Evolutionary conservation across 1,284 basidiomycete genomes (phyloP).

Genomic region (Butyriboletus regius): DNA sequence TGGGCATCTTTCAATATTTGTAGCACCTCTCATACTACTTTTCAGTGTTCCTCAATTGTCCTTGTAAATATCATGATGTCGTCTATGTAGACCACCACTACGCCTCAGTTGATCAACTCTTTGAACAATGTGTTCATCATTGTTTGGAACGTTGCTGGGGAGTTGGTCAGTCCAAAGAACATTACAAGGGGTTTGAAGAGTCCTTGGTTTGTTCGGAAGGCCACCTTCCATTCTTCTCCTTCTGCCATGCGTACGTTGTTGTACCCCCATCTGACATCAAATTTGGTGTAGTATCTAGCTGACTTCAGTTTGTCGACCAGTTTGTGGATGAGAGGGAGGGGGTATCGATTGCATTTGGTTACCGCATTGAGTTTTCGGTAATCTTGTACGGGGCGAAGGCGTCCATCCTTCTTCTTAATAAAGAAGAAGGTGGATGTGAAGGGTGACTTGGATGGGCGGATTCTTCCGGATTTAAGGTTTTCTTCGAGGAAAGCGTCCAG

Average conservation of each 20-base stretch:
- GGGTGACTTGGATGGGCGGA: no score
- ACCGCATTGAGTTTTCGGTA: neutral
- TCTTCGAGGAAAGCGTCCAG: no score
- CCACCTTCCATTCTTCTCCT: slow-evolving; percentile 1
- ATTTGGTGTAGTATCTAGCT: neutral
- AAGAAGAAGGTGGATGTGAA: no score
- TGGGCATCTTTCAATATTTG: fast-evolving
- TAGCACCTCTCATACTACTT: no score
- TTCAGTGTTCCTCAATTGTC: no score
- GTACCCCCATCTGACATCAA: neutral
- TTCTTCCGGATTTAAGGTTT: fast-evolving
- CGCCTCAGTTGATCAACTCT: neutral
- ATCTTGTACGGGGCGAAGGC: no score
- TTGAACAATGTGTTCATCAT: neutral
- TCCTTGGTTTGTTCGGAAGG: neutral
- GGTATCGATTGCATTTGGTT: neutral
- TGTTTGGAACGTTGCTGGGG: neutral
- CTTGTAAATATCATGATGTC: no score
- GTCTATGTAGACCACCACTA: neutral
- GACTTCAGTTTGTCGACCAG: neutral
- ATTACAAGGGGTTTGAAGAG: neutral
- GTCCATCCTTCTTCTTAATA: no score
- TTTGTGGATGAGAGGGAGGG: fast-evolving
- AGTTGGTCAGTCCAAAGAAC: neutral
- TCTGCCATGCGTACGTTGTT: neutral